A percentile compares a stretch with the other conserved stretches of the same genome.
Conservation (phyloP, 768 basidiomycete species). For the Boletales sp. region DNA sequence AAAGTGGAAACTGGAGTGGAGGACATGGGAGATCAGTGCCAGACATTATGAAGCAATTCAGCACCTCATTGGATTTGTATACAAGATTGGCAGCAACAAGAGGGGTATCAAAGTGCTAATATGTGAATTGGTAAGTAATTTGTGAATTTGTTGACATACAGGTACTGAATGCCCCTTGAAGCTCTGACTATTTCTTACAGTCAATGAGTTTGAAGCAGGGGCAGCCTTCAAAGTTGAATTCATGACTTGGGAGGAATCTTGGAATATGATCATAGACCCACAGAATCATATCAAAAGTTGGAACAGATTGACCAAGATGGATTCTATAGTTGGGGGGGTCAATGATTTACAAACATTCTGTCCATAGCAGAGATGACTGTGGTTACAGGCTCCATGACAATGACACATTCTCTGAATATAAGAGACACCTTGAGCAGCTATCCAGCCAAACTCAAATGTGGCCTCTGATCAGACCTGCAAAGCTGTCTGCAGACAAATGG, state of each 20-base stretch:
- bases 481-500: neutral
- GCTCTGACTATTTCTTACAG: neutral
- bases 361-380: no score
- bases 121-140: neutral
- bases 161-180: neutral
- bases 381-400: neutral
- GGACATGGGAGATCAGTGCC: neutral
- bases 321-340: neutral
- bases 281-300: neutral
- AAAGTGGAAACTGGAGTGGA: neutral
- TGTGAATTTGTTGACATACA: no score
- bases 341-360: neutral
- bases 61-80: neutral
- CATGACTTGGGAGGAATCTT: neutral
- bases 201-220: neutral
- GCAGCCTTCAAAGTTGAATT: neutral
- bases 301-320: neutral
- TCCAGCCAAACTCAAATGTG: neutral
- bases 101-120: neutral
- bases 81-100: neutral
- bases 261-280: neutral
- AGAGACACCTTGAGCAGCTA: neutral
- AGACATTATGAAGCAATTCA: neutral
- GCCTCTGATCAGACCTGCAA: neutral
- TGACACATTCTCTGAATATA: neutral